phyloP scores from a whole-genome alignment of 345 rosid genomes.

The Trapa incisa region DNA sequence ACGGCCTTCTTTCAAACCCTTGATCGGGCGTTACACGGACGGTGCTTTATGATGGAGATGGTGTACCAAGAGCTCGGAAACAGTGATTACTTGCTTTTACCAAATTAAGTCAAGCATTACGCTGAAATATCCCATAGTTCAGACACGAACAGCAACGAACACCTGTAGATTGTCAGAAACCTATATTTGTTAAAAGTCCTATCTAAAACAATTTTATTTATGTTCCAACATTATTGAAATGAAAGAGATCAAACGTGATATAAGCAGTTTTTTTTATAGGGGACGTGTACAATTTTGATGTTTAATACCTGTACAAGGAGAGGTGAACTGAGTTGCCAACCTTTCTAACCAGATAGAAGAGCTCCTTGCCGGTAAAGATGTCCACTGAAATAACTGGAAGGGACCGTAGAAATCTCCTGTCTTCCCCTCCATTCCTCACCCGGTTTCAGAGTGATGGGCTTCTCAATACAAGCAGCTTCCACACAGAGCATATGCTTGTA shows the following conservation, averaged over 20 bases:
- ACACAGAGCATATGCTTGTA: constrained; percentile 53
- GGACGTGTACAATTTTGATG: neutral
- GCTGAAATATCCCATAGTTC: constrained; percentile 6
- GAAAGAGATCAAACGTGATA: neutral
- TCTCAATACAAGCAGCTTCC: constrained; percentile 50
- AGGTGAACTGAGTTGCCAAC: neutral
- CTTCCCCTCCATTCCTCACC: constrained; percentile 60
- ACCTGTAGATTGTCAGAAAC: neutral
- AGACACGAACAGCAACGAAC: constrained; percentile 1
- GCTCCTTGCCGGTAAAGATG: constrained; percentile 41
- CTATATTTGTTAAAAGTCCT: neutral
- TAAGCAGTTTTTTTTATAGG: neutral
- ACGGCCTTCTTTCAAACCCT: neutral
- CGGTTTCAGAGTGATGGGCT: constrained; percentile 42
- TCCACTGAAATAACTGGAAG: constrained; percentile 53
- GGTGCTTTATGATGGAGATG: constrained; percentile 2
- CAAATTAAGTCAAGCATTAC: constrained; percentile 8
- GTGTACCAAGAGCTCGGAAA: neutral
- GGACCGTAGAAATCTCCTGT: constrained; percentile 41
- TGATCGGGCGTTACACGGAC: constrained; percentile 9
- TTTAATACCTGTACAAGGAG: constrained; percentile 17
- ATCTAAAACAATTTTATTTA: too few relatives aligned
- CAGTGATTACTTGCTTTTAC: constrained; percentile 1
- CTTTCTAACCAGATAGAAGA: constrained; percentile 15
- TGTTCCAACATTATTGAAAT: neutral